Percentiles rank a stretch among this genome's conserved stretches.
Evolutionary conservation across 306 rosid species (phyloP).

Genomic region (Cucumis cinereus): DNA sequence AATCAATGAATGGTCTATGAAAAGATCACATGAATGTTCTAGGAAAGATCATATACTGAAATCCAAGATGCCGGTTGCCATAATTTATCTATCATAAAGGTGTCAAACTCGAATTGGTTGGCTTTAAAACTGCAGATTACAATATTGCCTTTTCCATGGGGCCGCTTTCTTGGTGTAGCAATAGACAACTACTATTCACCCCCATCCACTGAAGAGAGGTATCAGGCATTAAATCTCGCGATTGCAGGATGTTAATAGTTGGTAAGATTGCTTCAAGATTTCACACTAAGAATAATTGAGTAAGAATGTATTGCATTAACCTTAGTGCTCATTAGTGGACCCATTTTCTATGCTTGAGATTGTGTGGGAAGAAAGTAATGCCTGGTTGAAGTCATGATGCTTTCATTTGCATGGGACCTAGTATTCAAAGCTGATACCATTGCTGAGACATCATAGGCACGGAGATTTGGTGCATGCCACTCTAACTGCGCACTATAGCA

Average conservation of each 20-base stretch:
- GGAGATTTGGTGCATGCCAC: slow-evolving; percentile 25
- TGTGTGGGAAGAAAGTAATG: slow-evolving; percentile 31
- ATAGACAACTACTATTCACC: slow-evolving; percentile 72
- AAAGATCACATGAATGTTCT: slow-evolving; percentile 72
- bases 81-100: slow-evolving; percentile 90
- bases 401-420: slow-evolving; percentile 8
- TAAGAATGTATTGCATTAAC: slow-evolving; percentile 54
- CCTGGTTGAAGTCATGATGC: slow-evolving; percentile 17
- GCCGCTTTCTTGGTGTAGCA: slow-evolving; percentile 96
- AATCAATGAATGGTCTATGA: slow-evolving; percentile 75
- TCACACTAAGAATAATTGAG: slow-evolving; percentile 55
- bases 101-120: slow-evolving; percentile 99
- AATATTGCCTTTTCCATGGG: slow-evolving; percentile 91
- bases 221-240: slow-evolving; percentile 67
- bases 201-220: slow-evolving; percentile 89
- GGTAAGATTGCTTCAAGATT: slow-evolving; percentile 99
- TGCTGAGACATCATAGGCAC: slow-evolving; percentile 4
- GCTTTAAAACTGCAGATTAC: slow-evolving; percentile 99
- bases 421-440: slow-evolving; percentile 17
- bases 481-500: slow-evolving; percentile 3
- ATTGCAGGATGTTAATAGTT: slow-evolving; percentile 95
- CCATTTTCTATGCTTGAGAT: slow-evolving; percentile 53
- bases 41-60: slow-evolving; percentile 69
- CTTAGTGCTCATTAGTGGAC: slow-evolving; percentile 59
- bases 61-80: slow-evolving; percentile 96